Base-by-base conservation (phyloP, 371 early-diverging fungal genomes). In the Mucor racemosus region DNA sequence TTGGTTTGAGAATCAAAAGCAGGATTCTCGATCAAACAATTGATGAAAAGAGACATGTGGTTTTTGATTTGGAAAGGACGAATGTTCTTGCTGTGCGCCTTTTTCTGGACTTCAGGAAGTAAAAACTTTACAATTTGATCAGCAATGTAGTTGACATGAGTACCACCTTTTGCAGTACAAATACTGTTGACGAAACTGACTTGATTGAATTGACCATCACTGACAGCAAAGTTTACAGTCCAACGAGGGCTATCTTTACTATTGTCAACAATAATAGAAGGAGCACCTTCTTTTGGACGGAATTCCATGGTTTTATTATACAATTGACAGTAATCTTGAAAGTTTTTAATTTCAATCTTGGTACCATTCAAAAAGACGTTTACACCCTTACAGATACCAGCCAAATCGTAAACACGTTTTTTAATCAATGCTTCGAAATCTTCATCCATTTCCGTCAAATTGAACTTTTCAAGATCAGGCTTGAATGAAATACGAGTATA, bases 1-100 rank as follows among this genome's bases (percentile, higher is more conserved):
- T 99, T 99, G 19, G 99, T 99, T 79, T 99, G 99, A 8, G 98
- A 97, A 79, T 99, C 99, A 80, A 99, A 99, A 0, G 97, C 83
- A 5, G 99, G 99, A 76, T 99, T 99, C 72, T 97, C 99, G 64
- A 99, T 98, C 63, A 93, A 74, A 73, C 94, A 94, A 81, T 99
- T 99, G 74, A 99, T 86, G 81, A 99, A 99, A 8, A 99, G 67
- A 87, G 92, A 96, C 78, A 99, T 86, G 65, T 97, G 94, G 57
- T 84, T 93, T 78, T 97, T 98, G 76, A 98, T 90, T 67, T 96
- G 94, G 73, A 89, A 84, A 7, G 97, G 93, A 80, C 93, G 96
- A 50, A 97, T 76, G 26, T 71, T 78, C 31, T 85, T 86, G 68
- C 86, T 90, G 71, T 94, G 91, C 60, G 92, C 94, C 58, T 94